Base-by-base conservation (phyloP, 768 basidiomycete species). In the Leccinum subgranulosum region DNA sequence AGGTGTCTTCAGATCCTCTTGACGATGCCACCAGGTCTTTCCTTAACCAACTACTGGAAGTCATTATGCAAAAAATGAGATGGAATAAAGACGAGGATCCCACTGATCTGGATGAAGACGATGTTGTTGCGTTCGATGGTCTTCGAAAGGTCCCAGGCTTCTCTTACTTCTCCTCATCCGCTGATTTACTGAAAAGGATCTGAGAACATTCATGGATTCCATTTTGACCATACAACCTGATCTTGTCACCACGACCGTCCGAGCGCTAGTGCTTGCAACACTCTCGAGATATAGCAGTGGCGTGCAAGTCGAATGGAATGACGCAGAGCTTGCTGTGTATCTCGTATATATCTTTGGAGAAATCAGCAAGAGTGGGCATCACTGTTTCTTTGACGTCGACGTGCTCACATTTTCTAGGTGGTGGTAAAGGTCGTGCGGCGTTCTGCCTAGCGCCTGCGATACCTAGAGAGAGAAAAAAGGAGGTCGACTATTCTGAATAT, bases 311-410 rank as follows among this genome's bases (percentile, higher is more conserved):
- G 82, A 89, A 58, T 98, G 97, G 97, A 86, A 93, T 64, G 88
- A 95, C 61, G 92, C 90, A 3, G 97, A 99, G 72, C 80, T 98
- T 19, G 94, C 92, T 1, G 77, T 96, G n/a, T 94, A 94, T 71
- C 80, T 98, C 25, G 86, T 98, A 10, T 98, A 86, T 68, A 90
- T 96, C 33, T 98, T 92, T 65, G 96, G 96, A 45, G 94, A 97
- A 70, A 84, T 96, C 63, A 86, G 85, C 72, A 96, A 93, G 78
- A 84, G 95, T 94, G 57, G 52, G 87, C 68, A 19, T 50, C 41
- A 41, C 28, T 8, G 43, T 23, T 51, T 49, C 27, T 51, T 23
- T 33, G 11, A 27, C 21, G 48, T 23, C 29, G 0, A 17, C 48
- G 34, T 51, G 41, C 56, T 61, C 51, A 62, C 17, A 12, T 62